Evolutionary conservation across 129 eudicot genomes (phyloP).

Genomic region (sunflower (Helianthus annuus)): DNA sequence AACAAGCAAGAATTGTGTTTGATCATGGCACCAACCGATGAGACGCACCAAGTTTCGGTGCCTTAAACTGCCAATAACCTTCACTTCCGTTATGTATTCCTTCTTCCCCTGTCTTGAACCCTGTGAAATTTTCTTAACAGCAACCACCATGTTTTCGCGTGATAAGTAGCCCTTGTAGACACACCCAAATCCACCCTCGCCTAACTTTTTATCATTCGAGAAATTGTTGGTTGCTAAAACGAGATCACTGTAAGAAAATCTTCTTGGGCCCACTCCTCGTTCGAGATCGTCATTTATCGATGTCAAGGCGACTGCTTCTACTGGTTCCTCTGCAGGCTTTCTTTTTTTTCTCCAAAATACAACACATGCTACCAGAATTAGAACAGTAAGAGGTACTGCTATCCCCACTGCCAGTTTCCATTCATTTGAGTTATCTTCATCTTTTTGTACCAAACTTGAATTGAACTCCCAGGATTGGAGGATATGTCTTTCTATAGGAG

Average conservation of each 20-base stretch:
- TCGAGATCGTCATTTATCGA: slow-evolving; percentile 51
- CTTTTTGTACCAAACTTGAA: slow-evolving; percentile 25
- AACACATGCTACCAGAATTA: slow-evolving; percentile 1
- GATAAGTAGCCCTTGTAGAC: slow-evolving; percentile 44
- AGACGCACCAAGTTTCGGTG: slow-evolving; percentile 63
- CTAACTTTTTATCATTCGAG: slow-evolving; percentile 44
- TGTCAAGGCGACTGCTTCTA: slow-evolving; percentile 21
- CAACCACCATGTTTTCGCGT: slow-evolving; percentile 36
- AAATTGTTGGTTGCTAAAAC: slow-evolving; percentile 48
- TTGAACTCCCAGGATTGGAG: slow-evolving; percentile 47
- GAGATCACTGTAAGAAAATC: slow-evolving; percentile 48
- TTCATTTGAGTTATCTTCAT: slow-evolving; percentile 20
- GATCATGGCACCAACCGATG: slow-evolving; percentile 73
- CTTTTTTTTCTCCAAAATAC: slow-evolving; percentile 18
- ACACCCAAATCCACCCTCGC: slow-evolving; percentile 64
- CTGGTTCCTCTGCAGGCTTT: slow-evolving; percentile 7
- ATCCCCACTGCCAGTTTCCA: slow-evolving; percentile 30
- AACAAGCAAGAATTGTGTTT: slow-evolving; percentile 52
- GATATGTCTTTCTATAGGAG: slow-evolving; percentile 22
- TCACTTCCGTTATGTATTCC: slow-evolving; percentile 60
- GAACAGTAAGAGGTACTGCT: slow-evolving; percentile 17
- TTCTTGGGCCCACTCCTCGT: slow-evolving; percentile 51
- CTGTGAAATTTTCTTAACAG: slow-evolving; percentile 59
- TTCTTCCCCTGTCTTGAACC: slow-evolving; percentile 69
- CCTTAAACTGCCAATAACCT: slow-evolving; percentile 51